Base-by-base conservation (phyloP, 768 basidiomycete species). In the Sarcodon aspratus region DNA sequence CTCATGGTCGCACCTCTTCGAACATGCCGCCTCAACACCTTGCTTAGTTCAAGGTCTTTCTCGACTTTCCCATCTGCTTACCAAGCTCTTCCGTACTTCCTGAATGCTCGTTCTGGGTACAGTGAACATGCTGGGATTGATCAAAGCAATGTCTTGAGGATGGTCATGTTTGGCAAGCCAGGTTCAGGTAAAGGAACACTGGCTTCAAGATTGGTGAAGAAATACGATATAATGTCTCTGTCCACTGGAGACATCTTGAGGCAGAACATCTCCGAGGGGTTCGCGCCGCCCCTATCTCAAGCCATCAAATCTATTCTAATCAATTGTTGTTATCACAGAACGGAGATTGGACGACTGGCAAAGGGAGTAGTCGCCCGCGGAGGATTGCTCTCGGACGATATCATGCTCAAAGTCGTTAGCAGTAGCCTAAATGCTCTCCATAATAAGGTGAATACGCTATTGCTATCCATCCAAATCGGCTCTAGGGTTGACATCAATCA, bases 121-220 rank as follows among this genome's bases (percentile, higher is more conserved):
- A 5, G 5, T 27, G 36, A 42, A 36, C 36, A 32, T 31, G 42
- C 44, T 18, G 46, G 51, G 32, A 51, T 34, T 0, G 52, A 51
- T 35, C 54, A 27, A 27, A 27, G 57, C n/a, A 57, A 55, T 50
- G 51, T 59, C 33, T 55, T 82, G 46, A 74, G 83, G 47, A 80
- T 85, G 76, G 68, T 87, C 51, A 77, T 85, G 71, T 85, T 85
- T 61, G 85, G 83, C 32, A 85, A 85, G 64, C 85, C 82, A n/a
- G 85, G 85, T 27, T 78, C 84, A 44, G 85, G 85, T 49, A 88
- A 95, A 69, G 92, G 92, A 33, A 95, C 92, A 0, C 72, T 93
- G 37, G 74, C 85, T 1, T 71, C 75, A 12, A 75, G 83, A 38
- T 74, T 95, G 31, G 78, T 87, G 50, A 74, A 80, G 53, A 86